Evolutionary conservation across 2,329 filamentous ascomycete species (phyloP), one percentile per base, ranked within the genome.

Genomic region (Stagonosporopsis chrysanthemi): DNA sequence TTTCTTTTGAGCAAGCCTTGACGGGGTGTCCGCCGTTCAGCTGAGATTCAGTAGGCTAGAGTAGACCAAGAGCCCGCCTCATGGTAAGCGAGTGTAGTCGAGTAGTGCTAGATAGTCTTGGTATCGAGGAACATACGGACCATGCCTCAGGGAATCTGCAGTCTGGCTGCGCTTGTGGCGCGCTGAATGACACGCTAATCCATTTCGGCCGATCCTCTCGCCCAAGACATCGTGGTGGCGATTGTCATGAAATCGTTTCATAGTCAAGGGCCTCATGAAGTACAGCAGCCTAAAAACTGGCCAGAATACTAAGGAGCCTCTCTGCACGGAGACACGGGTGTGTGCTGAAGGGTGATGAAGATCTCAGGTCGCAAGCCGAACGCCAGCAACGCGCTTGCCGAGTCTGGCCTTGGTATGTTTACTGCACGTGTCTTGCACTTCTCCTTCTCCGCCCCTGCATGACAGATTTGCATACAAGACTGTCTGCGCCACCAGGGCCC

Each of bases 151-250:
- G 35, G 14, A 26, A 41, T 6, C 23, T 24, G 28, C 9, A 29
- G 35, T 48, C 52, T 56, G 46, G 46, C 41, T 56, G 22, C 33
- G 41, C 12, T 41, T 56, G 52, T 56, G 46, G 52, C 52, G 52
- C 26, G 17, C 22, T 28, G 22, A 29, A 40, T 11, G 12, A n/a
- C 17, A 28, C 45, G 52, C 52, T 56, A 50, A 22, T 9, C 28
- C 22, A 9, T 26, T 19, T 28, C 28, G 5, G 41, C 40, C 52
- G 22, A 31, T 35, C 19, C 41, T 40, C 28, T 36, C 46, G 45
- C 46, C 40, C 19, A 41, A 35, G 26, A 12, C 28, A 1, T n/a
- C 2, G 12, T 35, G 40, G 33, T 50, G 46, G 52, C 40, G 31
- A 46, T 17, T 41, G 2, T 45, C 40, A 33, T 35, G 19, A 19